Conservation (phyloP, 306 rosid species). For the Nissolia schottii region DNA sequence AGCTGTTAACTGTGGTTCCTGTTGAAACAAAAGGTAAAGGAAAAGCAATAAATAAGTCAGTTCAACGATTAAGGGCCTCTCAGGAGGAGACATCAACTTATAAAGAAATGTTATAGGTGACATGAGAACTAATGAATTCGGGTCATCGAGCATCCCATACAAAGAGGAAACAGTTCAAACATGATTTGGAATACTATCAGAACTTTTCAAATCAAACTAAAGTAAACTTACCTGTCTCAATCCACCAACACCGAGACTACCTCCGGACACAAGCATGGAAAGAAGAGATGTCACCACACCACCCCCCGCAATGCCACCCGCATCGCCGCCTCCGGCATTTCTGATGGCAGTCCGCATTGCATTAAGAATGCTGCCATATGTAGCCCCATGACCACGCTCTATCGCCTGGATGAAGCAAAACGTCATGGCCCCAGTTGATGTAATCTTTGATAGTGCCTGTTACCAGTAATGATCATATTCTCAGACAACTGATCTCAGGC, state of each 20-base stretch:
- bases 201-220: not conserved
- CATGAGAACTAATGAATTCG: not conserved
- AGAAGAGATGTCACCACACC: conserved; percentile 50
- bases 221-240: conserved; percentile 51
- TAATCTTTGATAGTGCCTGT: conserved; percentile 91
- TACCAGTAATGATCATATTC: conserved; percentile 2
- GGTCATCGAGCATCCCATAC: not conserved
- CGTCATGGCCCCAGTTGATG: conserved; percentile 99
- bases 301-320: conserved; percentile 42
- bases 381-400: conserved; percentile 73
- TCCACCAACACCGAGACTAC: conserved; percentile 41
- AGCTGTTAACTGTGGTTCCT: conserved; percentile 93
- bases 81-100: not conserved
- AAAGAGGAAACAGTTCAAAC: conserved; percentile 9
- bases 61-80: not conserved
- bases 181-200: not conserved
- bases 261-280: conserved; percentile 66
- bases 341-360: conserved; percentile 77
- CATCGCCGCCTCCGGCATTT: conserved; percentile 43
- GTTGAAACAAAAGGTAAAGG: conserved; percentile 33
- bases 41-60: conserved; percentile 21
- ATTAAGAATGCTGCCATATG: conserved; percentile 80
- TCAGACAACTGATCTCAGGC: not conserved
- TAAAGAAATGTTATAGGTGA: not conserved
- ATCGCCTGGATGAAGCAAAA: conserved; percentile 93